Conservation (phyloP, 2,329 filamentous ascomycete species). For the Westerdykella aurantiaca region DNA sequence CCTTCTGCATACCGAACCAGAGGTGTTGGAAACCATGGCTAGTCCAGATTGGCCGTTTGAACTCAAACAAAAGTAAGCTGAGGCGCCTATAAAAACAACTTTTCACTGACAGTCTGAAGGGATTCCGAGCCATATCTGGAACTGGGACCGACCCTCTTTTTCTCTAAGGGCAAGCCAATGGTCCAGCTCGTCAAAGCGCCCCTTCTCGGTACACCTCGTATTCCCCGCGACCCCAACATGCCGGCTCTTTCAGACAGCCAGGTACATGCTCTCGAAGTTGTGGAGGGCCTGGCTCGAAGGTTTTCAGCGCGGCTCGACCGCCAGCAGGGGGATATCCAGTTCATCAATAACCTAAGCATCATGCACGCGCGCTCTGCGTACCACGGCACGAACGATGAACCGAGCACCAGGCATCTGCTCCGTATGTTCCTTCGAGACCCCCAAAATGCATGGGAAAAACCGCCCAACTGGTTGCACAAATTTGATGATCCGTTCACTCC, state of each 20-base stretch:
- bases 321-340: constrained; percentile 33
- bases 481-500: constrained; percentile 31
- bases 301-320: constrained; percentile 30
- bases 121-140: constrained; percentile 27
- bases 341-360: constrained; percentile 34
- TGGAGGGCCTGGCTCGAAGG: constrained; percentile 25
- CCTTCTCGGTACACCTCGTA: constrained; percentile 29
- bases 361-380: constrained; percentile 35
- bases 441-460: constrained; percentile 30
- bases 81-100: background rate
- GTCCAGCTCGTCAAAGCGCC: constrained; percentile 36
- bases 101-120: constrained; percentile 9
- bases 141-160: constrained; percentile 30
- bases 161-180: constrained; percentile 32
- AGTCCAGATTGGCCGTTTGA: constrained; percentile 34
- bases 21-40: constrained; percentile 32
- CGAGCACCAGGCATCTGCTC: constrained; percentile 31
- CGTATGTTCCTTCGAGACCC: constrained; percentile 37
- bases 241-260: constrained; percentile 26
- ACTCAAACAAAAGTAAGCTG: constrained; percentile 32
- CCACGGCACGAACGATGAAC: constrained; percentile 13
- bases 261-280: constrained; percentile 22
- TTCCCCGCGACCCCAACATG: constrained; percentile 27
- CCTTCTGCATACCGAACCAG: constrained; percentile 26
- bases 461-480: constrained; percentile 17